Percentiles rank a stretch among this genome's conserved stretches.
phyloP scores from a whole-genome alignment of 139 green algal species.

The Nannochloris sp. region DNA sequence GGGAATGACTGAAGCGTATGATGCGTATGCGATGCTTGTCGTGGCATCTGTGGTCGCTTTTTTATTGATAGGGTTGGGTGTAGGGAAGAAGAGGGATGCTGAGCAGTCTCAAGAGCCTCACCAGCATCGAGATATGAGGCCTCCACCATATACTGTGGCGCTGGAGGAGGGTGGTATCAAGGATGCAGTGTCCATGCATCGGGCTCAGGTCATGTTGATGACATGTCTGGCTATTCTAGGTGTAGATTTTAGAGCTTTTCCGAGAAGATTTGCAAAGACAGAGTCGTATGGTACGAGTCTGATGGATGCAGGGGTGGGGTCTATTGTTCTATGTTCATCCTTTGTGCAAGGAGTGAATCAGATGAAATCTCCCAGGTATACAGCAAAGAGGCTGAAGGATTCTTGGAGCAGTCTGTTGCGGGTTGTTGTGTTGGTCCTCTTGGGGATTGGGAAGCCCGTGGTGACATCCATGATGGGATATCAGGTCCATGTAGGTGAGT shows the following conservation, averaged over 20 bases:
- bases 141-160: no score
- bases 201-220: constrained; percentile 56
- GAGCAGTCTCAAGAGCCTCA: no score
- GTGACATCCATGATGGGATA: constrained; percentile 49
- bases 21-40: not conserved
- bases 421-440: constrained; percentile 1
- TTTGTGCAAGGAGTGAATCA: constrained; percentile 13
- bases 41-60: not conserved
- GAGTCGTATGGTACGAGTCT: constrained; percentile 65
- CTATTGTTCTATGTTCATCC: constrained; percentile 59
- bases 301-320: constrained; percentile 86
- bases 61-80: not conserved
- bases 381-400: not conserved
- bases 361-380: constrained; percentile 5
- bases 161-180: not conserved
- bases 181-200: constrained; percentile 18
- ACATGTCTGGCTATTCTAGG: constrained; percentile 79
- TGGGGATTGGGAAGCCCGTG: constrained; percentile 31
- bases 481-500: constrained; percentile 72
- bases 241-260: constrained; percentile 83
- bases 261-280: constrained; percentile 64
- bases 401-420: not conserved
- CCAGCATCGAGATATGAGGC: no score
- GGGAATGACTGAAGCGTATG: not conserved
- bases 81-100: not conserved